Percentiles rank a stretch among this genome's conserved stretches.
These are phyloP conservation scores for Colletotrichum simmondsii DNA, from an alignment of 2,329 filamentous ascomycete genomes.

Conservation along the genomic window DNA sequence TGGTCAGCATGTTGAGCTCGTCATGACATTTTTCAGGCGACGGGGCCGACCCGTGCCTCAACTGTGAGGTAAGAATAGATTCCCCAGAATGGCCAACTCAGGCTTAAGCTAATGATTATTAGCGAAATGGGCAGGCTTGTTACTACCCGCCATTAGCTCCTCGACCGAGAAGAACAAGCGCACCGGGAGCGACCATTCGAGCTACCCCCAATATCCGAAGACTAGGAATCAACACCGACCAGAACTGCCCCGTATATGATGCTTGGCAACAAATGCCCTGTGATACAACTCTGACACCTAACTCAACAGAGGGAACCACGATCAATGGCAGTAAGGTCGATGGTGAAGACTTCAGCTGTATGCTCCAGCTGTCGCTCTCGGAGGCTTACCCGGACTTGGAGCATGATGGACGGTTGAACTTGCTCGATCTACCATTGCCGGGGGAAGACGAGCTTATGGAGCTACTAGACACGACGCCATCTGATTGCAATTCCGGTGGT, in stretches of 20 bases:
- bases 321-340: neutral
- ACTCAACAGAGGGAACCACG: neutral
- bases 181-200: neutral
- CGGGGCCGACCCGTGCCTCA: conserved; percentile 25
- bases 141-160: conserved; percentile 24
- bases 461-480: conserved; percentile 14
- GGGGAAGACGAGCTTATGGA: conserved; percentile 27
- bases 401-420: neutral
- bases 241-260: conserved; percentile 2
- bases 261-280: conserved; percentile 5
- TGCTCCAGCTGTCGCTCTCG: conserved; percentile 3
- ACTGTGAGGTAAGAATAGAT: conserved; percentile 17
- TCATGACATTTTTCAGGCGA: conserved; percentile 16
- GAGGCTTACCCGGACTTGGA: neutral
- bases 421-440: conserved; percentile 18
- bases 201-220: neutral
- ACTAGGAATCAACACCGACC: neutral
- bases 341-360: neutral
- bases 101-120: neutral
- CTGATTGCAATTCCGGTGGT: conserved; percentile 7
- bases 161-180: conserved; percentile 3
- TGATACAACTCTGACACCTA: conserved; percentile 8
- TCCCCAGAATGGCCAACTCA: neutral
- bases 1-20: neutral
- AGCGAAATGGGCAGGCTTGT: conserved; percentile 27